Percentiles rank a stretch among this genome's conserved stretches.
Conservation (phyloP, 805 yeast genomes). For the Lipomyces yamadae region DNA sequence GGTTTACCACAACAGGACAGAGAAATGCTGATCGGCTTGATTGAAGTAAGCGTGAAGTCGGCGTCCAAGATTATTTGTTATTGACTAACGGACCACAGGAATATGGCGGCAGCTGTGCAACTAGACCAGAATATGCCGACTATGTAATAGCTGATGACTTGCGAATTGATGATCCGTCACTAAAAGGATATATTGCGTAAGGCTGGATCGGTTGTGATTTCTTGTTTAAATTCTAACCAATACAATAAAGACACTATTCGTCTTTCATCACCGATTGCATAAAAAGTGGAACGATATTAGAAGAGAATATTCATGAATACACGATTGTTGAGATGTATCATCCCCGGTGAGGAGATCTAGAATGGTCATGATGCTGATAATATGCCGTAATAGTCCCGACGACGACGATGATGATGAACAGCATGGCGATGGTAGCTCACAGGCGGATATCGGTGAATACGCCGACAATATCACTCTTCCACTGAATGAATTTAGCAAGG, state of each 20-base stretch:
- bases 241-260: not conserved
- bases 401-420: not conserved
- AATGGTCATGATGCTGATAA: not conserved
- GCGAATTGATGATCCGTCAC: conserved; percentile 3
- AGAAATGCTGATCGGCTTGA: not conserved
- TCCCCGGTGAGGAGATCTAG: not conserved
- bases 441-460: not conserved
- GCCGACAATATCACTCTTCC: not conserved
- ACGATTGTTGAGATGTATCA: not conserved
- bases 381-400: not conserved
- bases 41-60: not conserved
- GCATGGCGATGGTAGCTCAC: not conserved
- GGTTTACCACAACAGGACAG: not conserved
- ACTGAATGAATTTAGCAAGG: not conserved
- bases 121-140: not conserved
- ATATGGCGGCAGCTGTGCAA: not conserved
- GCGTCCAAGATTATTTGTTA: not conserved
- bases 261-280: not conserved
- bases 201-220: not conserved
- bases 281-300: not conserved
- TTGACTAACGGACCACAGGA: not conserved
- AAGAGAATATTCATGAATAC: not conserved
- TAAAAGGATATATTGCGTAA: not conserved
- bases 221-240: not conserved
- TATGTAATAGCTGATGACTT: not conserved